phyloP scores from a whole-genome alignment of 352 stramenopile genomes.

The Globisporangium viniferum region DNA sequence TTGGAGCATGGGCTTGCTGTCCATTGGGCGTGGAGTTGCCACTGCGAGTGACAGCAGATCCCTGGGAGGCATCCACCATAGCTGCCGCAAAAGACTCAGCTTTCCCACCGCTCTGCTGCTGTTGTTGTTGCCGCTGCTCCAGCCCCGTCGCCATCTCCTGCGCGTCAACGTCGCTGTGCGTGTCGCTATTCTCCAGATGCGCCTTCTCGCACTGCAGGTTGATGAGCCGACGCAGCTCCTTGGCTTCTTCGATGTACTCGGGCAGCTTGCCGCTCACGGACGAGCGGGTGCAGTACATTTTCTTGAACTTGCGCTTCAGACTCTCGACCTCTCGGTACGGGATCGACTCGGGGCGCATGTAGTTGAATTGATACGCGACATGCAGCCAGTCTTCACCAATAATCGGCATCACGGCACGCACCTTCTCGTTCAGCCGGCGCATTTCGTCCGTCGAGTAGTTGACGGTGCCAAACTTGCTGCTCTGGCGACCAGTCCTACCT shows the following conservation, averaged over 20 bases:
- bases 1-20: neutral
- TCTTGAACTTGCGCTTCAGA: constrained; percentile 73
- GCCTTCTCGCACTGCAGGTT: constrained; percentile 40
- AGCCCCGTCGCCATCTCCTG: constrained; percentile 10
- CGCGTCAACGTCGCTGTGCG: constrained; percentile 29
- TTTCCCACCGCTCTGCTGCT: neutral
- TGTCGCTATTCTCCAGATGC: constrained; percentile 33
- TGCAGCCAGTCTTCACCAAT: constrained; percentile 56
- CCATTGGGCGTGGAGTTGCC: neutral
- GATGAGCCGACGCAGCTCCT: constrained; percentile 45
- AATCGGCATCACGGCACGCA: constrained; percentile 50
- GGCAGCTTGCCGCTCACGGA: constrained; percentile 26
- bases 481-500: constrained; percentile 26
- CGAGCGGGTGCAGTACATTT: constrained; percentile 54
- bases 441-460: constrained; percentile 74
- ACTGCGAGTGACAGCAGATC: neutral
- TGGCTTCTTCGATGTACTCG: constrained; percentile 50
- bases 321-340: constrained; percentile 61
- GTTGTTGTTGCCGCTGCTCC: neutral
- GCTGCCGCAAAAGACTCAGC: neutral
- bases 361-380: constrained; percentile 68
- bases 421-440: constrained; percentile 56
- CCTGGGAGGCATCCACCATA: neutral
- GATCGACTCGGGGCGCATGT: constrained; percentile 54
- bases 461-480: constrained; percentile 61